These are phyloP conservation scores for Copromyces sp. DNA, from an alignment of 495 filamentous ascomycete species.

Conservation along the genomic window DNA sequence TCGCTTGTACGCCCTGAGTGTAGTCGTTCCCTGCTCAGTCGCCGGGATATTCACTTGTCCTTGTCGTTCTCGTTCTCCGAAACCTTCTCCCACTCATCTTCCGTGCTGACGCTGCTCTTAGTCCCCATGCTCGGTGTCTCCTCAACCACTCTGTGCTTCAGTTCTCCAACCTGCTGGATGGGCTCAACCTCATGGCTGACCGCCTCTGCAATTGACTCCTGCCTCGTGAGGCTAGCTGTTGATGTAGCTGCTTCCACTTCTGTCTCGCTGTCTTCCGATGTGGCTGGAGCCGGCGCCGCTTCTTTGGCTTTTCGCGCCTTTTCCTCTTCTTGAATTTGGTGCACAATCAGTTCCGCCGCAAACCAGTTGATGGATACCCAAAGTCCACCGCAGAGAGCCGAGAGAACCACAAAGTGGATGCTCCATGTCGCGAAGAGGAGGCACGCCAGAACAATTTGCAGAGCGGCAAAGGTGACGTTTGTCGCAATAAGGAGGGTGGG, in stretches of 20 bases:
- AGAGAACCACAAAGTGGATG: constrained; percentile 78
- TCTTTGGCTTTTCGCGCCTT: constrained; percentile 36
- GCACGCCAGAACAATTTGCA: constrained; percentile 65
- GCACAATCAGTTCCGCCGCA: constrained; percentile 60
- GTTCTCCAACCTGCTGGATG: constrained; percentile 24
- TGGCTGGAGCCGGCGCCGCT: constrained; percentile 12
- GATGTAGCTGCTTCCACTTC: constrained; percentile 37
- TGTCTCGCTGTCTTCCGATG: constrained; percentile 37
- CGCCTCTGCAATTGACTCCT: constrained; percentile 8
- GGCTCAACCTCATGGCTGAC: constrained; percentile 30
- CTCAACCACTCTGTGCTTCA: constrained; percentile 28
- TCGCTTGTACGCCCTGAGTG: neutral
- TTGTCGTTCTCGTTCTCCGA: constrained; percentile 48
- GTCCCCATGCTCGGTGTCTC: constrained; percentile 20
- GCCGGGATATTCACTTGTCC: constrained; percentile 23
- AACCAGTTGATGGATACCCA: constrained; percentile 99
- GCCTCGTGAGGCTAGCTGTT: constrained; percentile 16
- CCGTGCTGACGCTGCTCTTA: constrained; percentile 41
- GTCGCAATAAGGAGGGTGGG: constrained; percentile 81
- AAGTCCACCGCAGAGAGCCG: constrained; percentile 63
- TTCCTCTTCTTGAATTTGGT: constrained; percentile 53
- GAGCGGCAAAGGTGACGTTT: constrained; percentile 74
- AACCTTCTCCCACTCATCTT: constrained; percentile 52
- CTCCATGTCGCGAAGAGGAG: constrained; percentile 77
- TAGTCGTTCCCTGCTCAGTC: neutral